phyloP scores from a whole-genome alignment of 1,139 yeast species.

The Taphrina communis region DNA sequence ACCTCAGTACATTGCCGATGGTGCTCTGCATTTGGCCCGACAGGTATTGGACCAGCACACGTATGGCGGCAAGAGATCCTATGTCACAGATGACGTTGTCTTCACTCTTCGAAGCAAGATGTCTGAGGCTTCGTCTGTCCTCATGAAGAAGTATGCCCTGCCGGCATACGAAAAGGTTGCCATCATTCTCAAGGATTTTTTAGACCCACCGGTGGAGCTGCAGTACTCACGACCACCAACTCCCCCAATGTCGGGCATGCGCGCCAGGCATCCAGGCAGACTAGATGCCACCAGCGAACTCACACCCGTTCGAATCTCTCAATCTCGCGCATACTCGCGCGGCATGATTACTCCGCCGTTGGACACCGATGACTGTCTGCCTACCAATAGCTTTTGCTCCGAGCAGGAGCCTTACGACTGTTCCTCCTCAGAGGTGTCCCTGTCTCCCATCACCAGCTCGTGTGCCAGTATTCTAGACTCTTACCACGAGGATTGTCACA shows the following conservation, averaged over 20 bases:
- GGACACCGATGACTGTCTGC: constrained; percentile 25
- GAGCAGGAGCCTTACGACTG: constrained; percentile 19
- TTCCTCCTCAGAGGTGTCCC: constrained; percentile 22
- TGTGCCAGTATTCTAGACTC: constrained; percentile 38
- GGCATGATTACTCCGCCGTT: constrained; percentile 42
- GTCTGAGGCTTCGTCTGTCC: constrained; percentile 48
- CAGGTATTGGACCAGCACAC: constrained; percentile 55
- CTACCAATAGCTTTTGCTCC: constrained; percentile 21
- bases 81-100: constrained; percentile 51
- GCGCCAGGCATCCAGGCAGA: constrained; percentile 24
- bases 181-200: constrained; percentile 48
- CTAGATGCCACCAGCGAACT: constrained; percentile 18
- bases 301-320: constrained; percentile 39
- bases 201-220: constrained; percentile 32
- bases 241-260: constrained; percentile 27
- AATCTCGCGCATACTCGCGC: constrained; percentile 32
- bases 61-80: constrained; percentile 48
- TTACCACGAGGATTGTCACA: constrained; percentile 30
- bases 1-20: constrained; percentile 67
- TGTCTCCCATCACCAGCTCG: constrained; percentile 30
- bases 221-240: constrained; percentile 28
- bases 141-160: constrained; percentile 53
- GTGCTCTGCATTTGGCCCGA: constrained; percentile 75
- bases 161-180: constrained; percentile 49
- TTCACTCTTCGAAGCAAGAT: constrained; percentile 47